Conservation (phyloP, 2,329 filamentous ascomycete species). For the Hypoxylon sp. region DNA sequence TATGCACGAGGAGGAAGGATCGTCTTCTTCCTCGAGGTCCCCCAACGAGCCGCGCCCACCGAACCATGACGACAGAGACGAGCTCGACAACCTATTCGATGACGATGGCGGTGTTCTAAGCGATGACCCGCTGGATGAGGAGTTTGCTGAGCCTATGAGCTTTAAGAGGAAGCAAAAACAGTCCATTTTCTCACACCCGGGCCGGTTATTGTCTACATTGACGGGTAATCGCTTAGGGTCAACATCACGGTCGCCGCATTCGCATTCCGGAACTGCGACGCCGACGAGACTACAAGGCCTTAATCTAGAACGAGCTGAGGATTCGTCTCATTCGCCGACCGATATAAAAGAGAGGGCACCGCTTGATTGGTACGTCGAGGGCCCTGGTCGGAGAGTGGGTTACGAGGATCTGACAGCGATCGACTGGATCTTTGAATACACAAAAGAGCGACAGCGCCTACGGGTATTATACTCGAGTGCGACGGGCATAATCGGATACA, state of each 20-base stretch:
- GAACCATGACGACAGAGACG: slow-evolving; percentile 53
- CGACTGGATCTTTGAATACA: slow-evolving; percentile 99
- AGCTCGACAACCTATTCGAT: slow-evolving; percentile 48
- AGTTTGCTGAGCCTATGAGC: slow-evolving; percentile 67
- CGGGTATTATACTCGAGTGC: slow-evolving; percentile 79
- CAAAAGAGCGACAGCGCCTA: slow-evolving; percentile 90
- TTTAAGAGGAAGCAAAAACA: slow-evolving; percentile 78
- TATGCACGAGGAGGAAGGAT: slow-evolving; percentile 46
- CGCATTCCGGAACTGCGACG: slow-evolving; percentile 42
- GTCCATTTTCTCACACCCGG: slow-evolving; percentile 60
- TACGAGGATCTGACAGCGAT: slow-evolving; percentile 98
- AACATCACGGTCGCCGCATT: slow-evolving; percentile 38
- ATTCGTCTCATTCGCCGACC: slow-evolving; percentile 26
- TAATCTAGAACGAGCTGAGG: slow-evolving; percentile 36
- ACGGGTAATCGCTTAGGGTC: slow-evolving; percentile 54
- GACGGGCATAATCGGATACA: slow-evolving; percentile 77
- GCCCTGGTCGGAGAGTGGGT: slow-evolving; percentile 87
- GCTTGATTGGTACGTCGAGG: slow-evolving; percentile 90
- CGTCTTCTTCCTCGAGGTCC: slow-evolving; percentile 47
- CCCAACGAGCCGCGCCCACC: slow-evolving; percentile 40
- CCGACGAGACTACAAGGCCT: slow-evolving; percentile 46
- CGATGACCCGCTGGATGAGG: slow-evolving; percentile 67
- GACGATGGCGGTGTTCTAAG: slow-evolving; percentile 58
- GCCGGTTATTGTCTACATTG: slow-evolving; percentile 63
- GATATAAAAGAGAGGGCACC: slow-evolving; percentile 61